Base-by-base conservation (phyloP, 306 rosid genomes). In the Mucuna pruriens region DNA sequence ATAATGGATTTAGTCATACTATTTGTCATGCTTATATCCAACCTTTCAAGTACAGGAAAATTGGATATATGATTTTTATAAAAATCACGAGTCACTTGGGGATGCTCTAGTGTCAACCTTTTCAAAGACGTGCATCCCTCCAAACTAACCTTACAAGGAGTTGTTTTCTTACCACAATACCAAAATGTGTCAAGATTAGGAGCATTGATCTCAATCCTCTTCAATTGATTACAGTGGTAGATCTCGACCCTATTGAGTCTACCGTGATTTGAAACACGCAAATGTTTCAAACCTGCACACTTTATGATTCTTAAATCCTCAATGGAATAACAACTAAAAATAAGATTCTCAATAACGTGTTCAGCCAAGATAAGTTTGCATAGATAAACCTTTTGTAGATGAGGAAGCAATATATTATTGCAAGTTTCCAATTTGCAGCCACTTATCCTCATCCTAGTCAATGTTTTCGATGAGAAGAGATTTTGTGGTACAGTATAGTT, bases 141-240 rank as follows among this genome's bases (percentile, higher is more conserved):
- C 71, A 86, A 83, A 79, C 49, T 66, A 51, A 91, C 71, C 76
- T 87, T 71, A 76, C 93, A 87, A 19, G 85, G 40, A 15, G 46
- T 7, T 12, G 67, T 48, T 51, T 61, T 81, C 78, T 76, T 74
- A 76, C 85, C 84, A 42, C 84, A 74, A 88, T 61, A 91, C 90
- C 93, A 84, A 81, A 91, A 86, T 68, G 95, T 86, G 57, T 83
- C 83, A 66, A 91, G 90, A 83, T 54, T 81, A 40, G 90, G 77
- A 83, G 85, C 87, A 78, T 42, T 42, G 55, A 91, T 13, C 68
- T 68, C 62, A 60, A 89, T 79, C 58, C 16, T 81, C 64, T 38
- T 82, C 54, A 68, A 75, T 65, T 44, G 75, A 75, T 23, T 42
- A 82, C 88, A 87, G 42, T 82, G 29, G 79, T 87, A 84, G 26